Percentiles rank a stretch among this genome's conserved stretches.
phyloP scores from a whole-genome alignment of 2,329 filamentous ascomycete genomes.

The Aspergillus phoenicis region DNA sequence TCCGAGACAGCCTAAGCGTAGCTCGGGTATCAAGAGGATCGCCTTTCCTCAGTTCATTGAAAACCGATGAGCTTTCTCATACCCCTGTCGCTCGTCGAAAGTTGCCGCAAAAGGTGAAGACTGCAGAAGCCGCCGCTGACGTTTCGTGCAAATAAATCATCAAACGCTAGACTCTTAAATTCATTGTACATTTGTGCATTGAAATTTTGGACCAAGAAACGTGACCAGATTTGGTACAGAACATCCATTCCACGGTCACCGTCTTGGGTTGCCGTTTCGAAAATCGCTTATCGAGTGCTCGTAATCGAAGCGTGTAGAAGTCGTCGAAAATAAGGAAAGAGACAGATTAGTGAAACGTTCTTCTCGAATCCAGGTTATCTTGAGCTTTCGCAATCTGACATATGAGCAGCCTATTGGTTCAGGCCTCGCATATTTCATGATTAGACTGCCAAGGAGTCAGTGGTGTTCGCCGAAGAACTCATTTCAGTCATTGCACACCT shows the following conservation, averaged over 20 bases:
- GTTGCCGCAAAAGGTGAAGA: constrained; percentile 66
- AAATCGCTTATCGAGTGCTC: constrained; percentile 54
- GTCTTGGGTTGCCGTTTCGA: constrained; percentile 36
- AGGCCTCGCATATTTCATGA: constrained; percentile 6
- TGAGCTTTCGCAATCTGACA: constrained; percentile 9
- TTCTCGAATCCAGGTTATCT: constrained; percentile 57
- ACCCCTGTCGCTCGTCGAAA: constrained; percentile 52
- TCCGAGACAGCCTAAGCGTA: constrained; percentile 51
- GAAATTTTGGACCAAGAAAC: constrained; percentile 73
- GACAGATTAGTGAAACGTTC: constrained; percentile 32
- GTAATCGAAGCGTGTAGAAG: constrained; percentile 45
- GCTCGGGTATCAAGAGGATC: constrained; percentile 30
- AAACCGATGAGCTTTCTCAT: constrained; percentile 59
- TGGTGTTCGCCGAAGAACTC: not conserved
- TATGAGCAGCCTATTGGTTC: not conserved
- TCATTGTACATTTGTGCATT: constrained; percentile 75
- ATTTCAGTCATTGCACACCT: not conserved
- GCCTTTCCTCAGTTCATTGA: constrained; percentile 56
- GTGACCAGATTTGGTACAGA: constrained; percentile 74
- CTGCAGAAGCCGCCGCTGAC: constrained; percentile 61
- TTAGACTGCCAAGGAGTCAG: constrained; percentile 11
- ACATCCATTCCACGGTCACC: constrained; percentile 57
- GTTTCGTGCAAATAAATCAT: constrained; percentile 59
- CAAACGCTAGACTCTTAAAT: constrained; percentile 67
- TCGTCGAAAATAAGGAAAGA: constrained; percentile 20